These are phyloP conservation scores for Eucalyptus erythrocorys DNA, from an alignment of 345 rosid genomes.

Conservation along the genomic window DNA sequence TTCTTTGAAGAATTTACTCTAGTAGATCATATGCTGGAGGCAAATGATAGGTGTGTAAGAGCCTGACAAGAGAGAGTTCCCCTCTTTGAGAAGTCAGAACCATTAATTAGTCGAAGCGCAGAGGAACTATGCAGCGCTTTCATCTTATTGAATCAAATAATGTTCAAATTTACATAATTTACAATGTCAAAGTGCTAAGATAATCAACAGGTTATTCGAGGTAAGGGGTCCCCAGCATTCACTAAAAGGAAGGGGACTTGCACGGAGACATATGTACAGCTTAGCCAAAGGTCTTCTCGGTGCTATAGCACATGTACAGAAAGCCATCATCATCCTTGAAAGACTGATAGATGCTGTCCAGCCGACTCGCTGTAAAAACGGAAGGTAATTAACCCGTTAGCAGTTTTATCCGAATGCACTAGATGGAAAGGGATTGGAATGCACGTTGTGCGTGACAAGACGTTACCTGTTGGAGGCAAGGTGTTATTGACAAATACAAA, in stretches of 20 bases:
- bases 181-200: not conserved
- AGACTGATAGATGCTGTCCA: constrained; percentile 67
- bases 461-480: constrained; percentile 64
- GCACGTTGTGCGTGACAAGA: not conserved
- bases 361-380: constrained; percentile 34
- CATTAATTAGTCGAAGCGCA: not conserved
- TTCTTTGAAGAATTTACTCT: not conserved
- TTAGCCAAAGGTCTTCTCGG: constrained; percentile 67
- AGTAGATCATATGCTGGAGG: not conserved
- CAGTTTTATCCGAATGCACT: not conserved
- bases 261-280: not conserved
- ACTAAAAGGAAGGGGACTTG: not conserved
- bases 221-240: not conserved
- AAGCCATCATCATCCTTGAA: constrained; percentile 90
- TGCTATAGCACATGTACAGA: constrained; percentile 85
- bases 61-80: not conserved
- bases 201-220: not conserved
- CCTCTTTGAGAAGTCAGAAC: not conserved
- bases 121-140: not conserved
- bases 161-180: not conserved
- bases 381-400: not conserved
- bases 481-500: constrained; percentile 80
- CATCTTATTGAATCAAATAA: not conserved
- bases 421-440: not conserved
- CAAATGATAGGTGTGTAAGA: not conserved